Base-by-base conservation (phyloP, 345 rosid species). In the Citrus trifoliata region DNA sequence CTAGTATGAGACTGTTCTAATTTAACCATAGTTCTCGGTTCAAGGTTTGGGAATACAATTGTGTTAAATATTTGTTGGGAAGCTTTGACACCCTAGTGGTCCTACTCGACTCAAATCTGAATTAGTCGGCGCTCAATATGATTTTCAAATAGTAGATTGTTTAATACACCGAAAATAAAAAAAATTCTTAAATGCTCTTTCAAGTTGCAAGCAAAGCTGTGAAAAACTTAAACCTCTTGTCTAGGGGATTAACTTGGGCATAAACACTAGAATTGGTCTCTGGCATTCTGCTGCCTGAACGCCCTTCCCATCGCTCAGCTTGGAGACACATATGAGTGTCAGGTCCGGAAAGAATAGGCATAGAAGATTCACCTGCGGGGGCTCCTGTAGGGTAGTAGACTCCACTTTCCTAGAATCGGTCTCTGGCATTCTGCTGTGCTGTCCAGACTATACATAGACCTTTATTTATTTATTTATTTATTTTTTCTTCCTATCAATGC, bases 11-110 rank as follows among this genome's bases (percentile, higher is more conserved):
- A 33, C 1, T 33, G 6, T 33, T 33, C 6, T 33, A 5, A 33
- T 4, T 33, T 33, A 33, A 33, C 0, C 35, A 33, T 4, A 0
- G 5, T 33, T 0, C 1, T 33, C 6, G 6, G 0, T 33, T 33
- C 1, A 0, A 33, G 1, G 6, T 0, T 33, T 33, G 6, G 6
- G 6, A 33, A 5, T 33, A 5, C 6, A 5, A 5, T 5, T 33
- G 1, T 1, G 3, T 33, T 33, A 33, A 33, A 33, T 33, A 33
- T 0, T 33, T 33, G 35, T 33, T 33, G 35, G 6, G 35, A 33
- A 33, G 1, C 1, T 33, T 33, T 33, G 0, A 6, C 6, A 1
- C 35, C 35, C 35, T 33, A 33, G 1, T 33, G 35, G 1, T 33
- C 0, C 1, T 5, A 33, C 35, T 5, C 1, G 6, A 6, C 35